Percentiles rank a stretch among this genome's conserved stretches.
phyloP scores from a whole-genome alignment of 129 eudicot species.

The Flaveria trinervia region DNA sequence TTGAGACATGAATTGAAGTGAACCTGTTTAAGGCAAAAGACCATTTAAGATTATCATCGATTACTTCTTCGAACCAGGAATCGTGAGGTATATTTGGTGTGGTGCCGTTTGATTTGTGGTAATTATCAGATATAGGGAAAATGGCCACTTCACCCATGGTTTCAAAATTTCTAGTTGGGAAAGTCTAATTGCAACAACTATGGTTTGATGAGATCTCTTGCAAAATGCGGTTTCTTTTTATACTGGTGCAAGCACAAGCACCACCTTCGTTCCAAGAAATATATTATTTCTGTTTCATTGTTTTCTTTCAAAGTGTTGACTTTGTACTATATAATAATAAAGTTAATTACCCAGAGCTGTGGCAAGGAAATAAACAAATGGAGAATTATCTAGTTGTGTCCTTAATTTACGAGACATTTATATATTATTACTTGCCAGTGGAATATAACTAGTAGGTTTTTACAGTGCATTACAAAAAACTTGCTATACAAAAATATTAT shows the following conservation, averaged over 20 bases:
- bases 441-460: no score
- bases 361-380: no score
- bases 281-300: no score
- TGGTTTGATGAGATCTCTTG: slow-evolving; percentile 20
- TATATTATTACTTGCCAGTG: no score
- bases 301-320: no score
- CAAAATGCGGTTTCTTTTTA: slow-evolving; percentile 18
- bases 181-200: not conserved
- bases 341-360: no score
- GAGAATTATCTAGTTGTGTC: no score
- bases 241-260: slow-evolving; percentile 19
- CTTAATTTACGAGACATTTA: no score
- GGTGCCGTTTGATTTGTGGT: slow-evolving; percentile 5
- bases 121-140: slow-evolving; percentile 21
- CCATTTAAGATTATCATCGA: slow-evolving; percentile 74
- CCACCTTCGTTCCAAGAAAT: not conserved
- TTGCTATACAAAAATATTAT: no score
- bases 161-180: not conserved
- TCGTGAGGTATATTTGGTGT: not conserved
- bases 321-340: no score
- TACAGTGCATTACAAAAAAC: no score
- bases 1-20: not conserved
- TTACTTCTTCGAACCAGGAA: slow-evolving; percentile 85
- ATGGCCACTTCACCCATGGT: slow-evolving; percentile 37
- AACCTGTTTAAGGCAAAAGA: slow-evolving; percentile 84